Evolutionary conservation across 768 basidiomycete genomes (phyloP), one percentile per base, ranked within the genome.

Genomic region (Boletus vermiculosoides): DNA sequence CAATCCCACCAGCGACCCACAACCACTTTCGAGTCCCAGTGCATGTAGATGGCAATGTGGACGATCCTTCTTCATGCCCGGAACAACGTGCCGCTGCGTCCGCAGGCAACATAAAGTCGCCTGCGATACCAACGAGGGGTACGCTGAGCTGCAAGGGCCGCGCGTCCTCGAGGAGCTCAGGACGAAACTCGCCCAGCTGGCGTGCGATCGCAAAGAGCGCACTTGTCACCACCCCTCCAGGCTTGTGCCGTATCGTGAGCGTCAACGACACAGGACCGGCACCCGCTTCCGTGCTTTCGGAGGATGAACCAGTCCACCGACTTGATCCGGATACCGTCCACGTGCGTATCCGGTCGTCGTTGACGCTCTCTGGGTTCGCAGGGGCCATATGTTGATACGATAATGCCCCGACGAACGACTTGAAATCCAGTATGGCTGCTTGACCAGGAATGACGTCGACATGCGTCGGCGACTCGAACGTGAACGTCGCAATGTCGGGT

Each of bases 1-100:
- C 86, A 52, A 87, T 86, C 1, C 86, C 85, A 22, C 84, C 84
- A 0, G 84, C 84, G 16, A 82, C 57, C 83, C 82, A 86, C 41
- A 85, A 63, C 51, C 82, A 67, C 45, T 72, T 73, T 23, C 41
- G 52, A 28, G 45, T 52, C 18, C 41, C 45, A 5, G 23, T 0
- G 13, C 0, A 11, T 16, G 25, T 2, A 30, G 53, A 39, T 5
- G 36, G 50, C 37, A 4, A 25, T n/a, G 25, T 1, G 55, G 61
- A 30, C 22, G 41, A 42, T 45, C 20, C 34, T 34, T 41, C 33
- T 18, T 16, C 22, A 10, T 18, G 5, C 1, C 10, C 9, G 7
- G 33, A 15, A 7, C 41, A 39, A 20, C 22, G 9, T 13, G 12
- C 12, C 9, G 33, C 46, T 20, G 8, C 7, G 10, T 33, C 25